phyloP scores from a whole-genome alignment of 805 yeast species.

The Candida corydali region DNA sequence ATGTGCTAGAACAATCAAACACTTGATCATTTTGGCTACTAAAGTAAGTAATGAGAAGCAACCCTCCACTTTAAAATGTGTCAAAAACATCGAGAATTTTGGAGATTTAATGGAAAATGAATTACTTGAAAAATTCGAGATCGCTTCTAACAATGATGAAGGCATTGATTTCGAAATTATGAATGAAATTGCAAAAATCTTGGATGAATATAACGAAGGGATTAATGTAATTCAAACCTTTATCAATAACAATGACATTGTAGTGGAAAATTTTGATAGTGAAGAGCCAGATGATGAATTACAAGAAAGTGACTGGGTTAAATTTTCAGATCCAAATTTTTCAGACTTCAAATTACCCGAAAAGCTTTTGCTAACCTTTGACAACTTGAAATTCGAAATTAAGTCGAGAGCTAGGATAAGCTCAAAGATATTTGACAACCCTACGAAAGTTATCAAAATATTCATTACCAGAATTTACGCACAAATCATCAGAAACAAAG shows the following conservation, averaged over 20 bases:
- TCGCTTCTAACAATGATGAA: constrained; percentile 45
- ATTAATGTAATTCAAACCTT: constrained; percentile 75
- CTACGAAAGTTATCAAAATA: constrained; percentile 61
- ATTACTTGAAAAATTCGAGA: constrained; percentile 64
- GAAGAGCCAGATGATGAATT: constrained; percentile 37
- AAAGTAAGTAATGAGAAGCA: constrained; percentile 58
- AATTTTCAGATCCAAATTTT: constrained; percentile 55
- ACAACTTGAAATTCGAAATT: constrained; percentile 52
- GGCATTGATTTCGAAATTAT: constrained; percentile 46
- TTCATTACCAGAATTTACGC: constrained; percentile 76
- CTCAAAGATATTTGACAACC: constrained; percentile 66
- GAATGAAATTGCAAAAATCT: constrained; percentile 70
- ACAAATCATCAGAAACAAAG: constrained; percentile 57
- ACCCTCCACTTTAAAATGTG: constrained; percentile 38
- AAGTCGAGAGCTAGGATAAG: constrained; percentile 72
- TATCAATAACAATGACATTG: constrained; percentile 73
- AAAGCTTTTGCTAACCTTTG: constrained; percentile 48
- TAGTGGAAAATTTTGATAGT: constrained; percentile 25
- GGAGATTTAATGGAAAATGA: constrained; percentile 74
- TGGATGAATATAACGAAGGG: constrained; percentile 82
- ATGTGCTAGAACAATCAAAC: constrained; percentile 68
- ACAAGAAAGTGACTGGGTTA: constrained; percentile 53
- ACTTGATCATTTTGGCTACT: constrained; percentile 58
- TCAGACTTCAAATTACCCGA: constrained; percentile 48
- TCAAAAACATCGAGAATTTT: constrained; percentile 54